Conservation (phyloP, 2,329 filamentous ascomycete genomes). For the Exophiala lecanii-corni region DNA sequence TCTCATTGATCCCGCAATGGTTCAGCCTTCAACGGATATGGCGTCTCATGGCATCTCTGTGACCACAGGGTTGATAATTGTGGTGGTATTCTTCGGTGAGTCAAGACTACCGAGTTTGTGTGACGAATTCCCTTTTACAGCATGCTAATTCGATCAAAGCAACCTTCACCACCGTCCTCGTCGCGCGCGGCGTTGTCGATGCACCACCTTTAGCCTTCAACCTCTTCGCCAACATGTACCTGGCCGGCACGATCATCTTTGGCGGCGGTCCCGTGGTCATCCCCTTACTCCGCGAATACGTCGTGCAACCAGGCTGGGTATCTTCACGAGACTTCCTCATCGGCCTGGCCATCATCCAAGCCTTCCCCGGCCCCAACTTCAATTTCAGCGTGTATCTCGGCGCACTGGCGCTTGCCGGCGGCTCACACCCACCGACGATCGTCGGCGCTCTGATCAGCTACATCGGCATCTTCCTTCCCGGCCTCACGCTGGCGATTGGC, state of each 20-base stretch:
- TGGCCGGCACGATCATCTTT: slow-evolving; percentile 66
- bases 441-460: slow-evolving; percentile 50
- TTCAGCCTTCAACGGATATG: slow-evolving; percentile 7
- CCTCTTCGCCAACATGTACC: slow-evolving; percentile 68
- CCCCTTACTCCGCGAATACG: slow-evolving; percentile 54
- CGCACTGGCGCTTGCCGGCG: slow-evolving; percentile 43
- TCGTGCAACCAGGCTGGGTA: slow-evolving; percentile 67
- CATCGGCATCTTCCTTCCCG: slow-evolving; percentile 51
- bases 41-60: slow-evolving; percentile 33
- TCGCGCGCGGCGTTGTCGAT: slow-evolving; percentile 33
- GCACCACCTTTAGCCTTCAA: slow-evolving; percentile 48
- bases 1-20: background rate
- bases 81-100: slow-evolving; percentile 47
- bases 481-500: slow-evolving; percentile 37
- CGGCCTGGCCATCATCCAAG: slow-evolving; percentile 66
- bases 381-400: slow-evolving; percentile 56
- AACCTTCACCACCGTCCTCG: slow-evolving; percentile 51
- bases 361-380: slow-evolving; percentile 55
- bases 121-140: too few relatives aligned
- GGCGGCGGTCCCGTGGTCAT: slow-evolving; percentile 64
- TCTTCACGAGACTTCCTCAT: slow-evolving; percentile 66
- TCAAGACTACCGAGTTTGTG: too few relatives aligned
- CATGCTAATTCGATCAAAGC: slow-evolving; percentile 27
- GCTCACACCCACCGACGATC: slow-evolving; percentile 32
- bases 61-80: slow-evolving; percentile 35